These are phyloP conservation scores for Picea glauca DNA, from an alignment of 75 land plant genomes.

Conservation along the genomic window DNA sequence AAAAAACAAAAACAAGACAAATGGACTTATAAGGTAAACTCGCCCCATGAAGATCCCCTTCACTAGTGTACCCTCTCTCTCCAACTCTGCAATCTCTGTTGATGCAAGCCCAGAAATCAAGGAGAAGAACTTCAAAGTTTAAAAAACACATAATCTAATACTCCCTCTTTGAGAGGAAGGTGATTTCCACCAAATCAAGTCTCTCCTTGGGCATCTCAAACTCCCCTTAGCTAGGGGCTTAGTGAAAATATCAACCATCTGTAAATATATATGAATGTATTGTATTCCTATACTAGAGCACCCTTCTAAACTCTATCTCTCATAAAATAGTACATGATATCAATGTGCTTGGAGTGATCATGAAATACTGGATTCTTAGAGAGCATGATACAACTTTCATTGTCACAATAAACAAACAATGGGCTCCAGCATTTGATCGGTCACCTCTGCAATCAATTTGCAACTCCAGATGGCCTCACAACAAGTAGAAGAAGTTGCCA, in stretches of 20 bases:
- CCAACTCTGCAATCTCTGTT: too few relatives aligned
- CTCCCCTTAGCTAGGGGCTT: background rate
- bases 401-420: background rate
- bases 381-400: slow-evolving; percentile 2
- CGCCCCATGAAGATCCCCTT: too few relatives aligned
- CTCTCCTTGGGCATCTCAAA: background rate
- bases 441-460: background rate
- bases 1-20: too few relatives aligned
- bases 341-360: background rate
- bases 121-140: too few relatives aligned
- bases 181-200: too few relatives aligned
- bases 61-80: too few relatives aligned
- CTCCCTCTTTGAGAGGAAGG: too few relatives aligned
- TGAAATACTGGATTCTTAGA: background rate
- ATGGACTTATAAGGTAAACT: too few relatives aligned
- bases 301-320: background rate
- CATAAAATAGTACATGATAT: background rate
- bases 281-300: background rate
- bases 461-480: background rate
- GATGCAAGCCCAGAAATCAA: too few relatives aligned
- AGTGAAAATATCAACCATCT: background rate
- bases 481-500: background rate
- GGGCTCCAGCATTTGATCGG: background rate
- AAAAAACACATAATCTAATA: too few relatives aligned
- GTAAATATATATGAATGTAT: background rate